Evolutionary conservation across 2,329 filamentous ascomycete genomes (phyloP), one percentile per base, ranked within the genome.

Genomic region (Clathrospora elynae): DNA sequence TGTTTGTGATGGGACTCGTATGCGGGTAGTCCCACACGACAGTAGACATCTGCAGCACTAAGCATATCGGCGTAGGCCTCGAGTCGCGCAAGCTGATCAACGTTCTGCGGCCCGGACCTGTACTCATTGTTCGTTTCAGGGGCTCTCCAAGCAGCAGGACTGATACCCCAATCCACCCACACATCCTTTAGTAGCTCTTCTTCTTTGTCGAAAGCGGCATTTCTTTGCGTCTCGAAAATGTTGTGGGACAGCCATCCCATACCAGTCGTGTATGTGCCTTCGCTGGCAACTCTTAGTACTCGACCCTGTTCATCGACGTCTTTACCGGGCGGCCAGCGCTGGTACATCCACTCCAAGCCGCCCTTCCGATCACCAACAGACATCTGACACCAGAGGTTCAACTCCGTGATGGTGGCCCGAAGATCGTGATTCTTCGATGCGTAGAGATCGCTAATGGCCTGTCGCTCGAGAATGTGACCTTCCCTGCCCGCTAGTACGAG

Each of bases 381-480:
- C 71, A 97, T 90, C 67, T 99, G 93, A 66, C 95, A 99, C 92
- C 92, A 99, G 65, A 95, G 93, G 65, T 95, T 86, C 18, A 99
- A 78, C 49, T 97, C 90, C 42, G 80, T 84, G 34, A 99, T 82
- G 2, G 86, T 85, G 14, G 86, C 89, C 40, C 93, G 84, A 9
- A 99, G 73, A 65, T 99, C 93, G 18, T 78, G 72, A 2, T 78
- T 68, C 38, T 87, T 86, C 10, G 82, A 82, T 38, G 79, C 75
- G 61, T 90, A 96, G 2, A 99, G 77, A 5, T 80, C 74, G 36
- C 79, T 76, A 0, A 95, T 78, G 0, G 88, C 82, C 17, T 80
- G 67, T 26, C 89, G 80, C 25, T 78, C 72, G 9, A 99, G 73
- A 1, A 88, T 73, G 68, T 99, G 93, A 0, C 93, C 93, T 71